Conservation (phyloP, 78 protist genomes). For the Ministeria vibrans region DNA sequence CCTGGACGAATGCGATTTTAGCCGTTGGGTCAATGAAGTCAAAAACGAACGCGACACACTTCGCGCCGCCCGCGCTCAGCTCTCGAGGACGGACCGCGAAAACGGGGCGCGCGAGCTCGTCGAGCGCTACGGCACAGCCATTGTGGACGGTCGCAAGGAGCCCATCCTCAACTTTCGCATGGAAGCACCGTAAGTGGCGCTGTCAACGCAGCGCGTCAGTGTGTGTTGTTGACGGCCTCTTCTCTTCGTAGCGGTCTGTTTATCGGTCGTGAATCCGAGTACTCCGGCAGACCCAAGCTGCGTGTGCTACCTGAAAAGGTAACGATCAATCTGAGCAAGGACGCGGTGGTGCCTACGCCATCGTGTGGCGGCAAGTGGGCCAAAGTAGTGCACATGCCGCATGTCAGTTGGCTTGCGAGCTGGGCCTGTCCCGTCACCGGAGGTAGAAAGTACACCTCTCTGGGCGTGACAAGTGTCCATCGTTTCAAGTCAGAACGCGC, state of each 20-base stretch:
- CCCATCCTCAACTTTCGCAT: conserved; percentile 85
- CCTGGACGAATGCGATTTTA: too few relatives aligned
- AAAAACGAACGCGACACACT: too few relatives aligned
- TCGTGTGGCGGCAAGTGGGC: conserved; percentile 77
- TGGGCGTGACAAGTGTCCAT: conserved; percentile 57
- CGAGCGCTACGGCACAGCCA: background rate
- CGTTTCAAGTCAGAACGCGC: conserved; percentile 79
- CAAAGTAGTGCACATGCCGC: conserved; percentile 14
- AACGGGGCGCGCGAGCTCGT: background rate
- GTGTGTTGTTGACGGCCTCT: too few relatives aligned
- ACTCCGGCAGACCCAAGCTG: conserved; percentile 93
- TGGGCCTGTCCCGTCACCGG: conserved; percentile 82
- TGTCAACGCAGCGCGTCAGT: too few relatives aligned
- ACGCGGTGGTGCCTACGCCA: conserved; percentile 69
- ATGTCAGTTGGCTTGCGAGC: conserved; percentile 85
- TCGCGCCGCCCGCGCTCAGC: too few relatives aligned
- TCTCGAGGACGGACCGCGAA: too few relatives aligned
- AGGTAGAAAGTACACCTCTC: conserved; percentile 78
- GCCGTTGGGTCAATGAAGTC: too few relatives aligned
- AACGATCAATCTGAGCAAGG: conserved; percentile 83
- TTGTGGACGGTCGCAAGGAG: conserved; percentile 86
- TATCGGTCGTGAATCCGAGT: conserved; percentile 98
- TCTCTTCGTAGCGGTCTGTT: too few relatives aligned
- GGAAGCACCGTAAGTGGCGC: too few relatives aligned
- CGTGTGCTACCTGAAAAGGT: conserved; percentile 93